Evolutionary conservation across 306 rosid species (phyloP), one percentile per base, ranked within the genome.

Genomic region (Cicer yamashitae): DNA sequence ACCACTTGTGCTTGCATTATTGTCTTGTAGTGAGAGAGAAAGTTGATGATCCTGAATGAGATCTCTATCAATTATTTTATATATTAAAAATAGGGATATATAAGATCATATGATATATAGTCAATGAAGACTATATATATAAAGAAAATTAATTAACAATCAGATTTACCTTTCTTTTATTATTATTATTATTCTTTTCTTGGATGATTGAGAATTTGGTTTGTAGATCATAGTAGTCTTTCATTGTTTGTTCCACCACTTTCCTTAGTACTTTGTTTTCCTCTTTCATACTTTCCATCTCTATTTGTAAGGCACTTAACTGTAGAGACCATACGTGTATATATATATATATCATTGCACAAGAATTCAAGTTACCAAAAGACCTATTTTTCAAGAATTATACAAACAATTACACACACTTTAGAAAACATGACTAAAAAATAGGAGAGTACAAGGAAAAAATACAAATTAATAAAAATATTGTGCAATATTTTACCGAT

Each of bases 201-300:
- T 92, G 93, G 17, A 89, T 39, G 77, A 71, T 71, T 30, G 89
- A 73, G 43, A 90, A 81, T 85, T 90, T 90, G 82, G 81, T 82
- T 69, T 94, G 91, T 46, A 94, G 96, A 83, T 91, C 90, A 58
- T 79, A 73, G 47, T 94, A 90, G 20, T 91, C 93, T 79, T 94
- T 94, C 89, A 84, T 89, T 17, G 92, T 90, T 82, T 90, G 84
- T 74, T 94, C 97, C 53, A 94, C 91, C 22, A 86, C 93, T 81
- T 79, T 86, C 83, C 87, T 91, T 77, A 94, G 76, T 20, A 72
- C 84, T 53, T 79, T 86, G 81, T 94, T 94, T 82, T 94, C 97
- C 77, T 94, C 98, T 71, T 94, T 94, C 90, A 94, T 83, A 12
- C 82, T 84, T 38, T 83, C 85, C 97, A 89, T 91, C 88, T 94